Evolutionary conservation across 768 basidiomycete species (phyloP).

Genomic region (Lactarius pseudohatsudake): DNA sequence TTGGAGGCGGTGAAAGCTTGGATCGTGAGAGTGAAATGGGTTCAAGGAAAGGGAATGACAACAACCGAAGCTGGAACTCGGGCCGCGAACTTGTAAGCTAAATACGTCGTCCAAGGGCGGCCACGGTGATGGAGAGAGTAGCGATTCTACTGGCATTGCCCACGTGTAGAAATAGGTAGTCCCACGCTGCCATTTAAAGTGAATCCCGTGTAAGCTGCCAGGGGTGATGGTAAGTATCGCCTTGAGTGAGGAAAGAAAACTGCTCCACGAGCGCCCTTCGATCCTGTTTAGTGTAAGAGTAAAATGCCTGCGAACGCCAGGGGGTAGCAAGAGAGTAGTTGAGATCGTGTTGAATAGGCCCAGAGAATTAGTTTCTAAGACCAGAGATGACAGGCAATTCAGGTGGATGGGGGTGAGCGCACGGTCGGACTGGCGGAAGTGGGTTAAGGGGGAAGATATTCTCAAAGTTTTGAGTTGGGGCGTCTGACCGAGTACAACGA

Average conservation of each 20-base stretch:
- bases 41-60: not conserved
- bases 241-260: conserved; percentile 4
- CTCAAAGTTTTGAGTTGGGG: conserved; percentile 10
- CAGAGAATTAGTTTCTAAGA: conserved; percentile 10
- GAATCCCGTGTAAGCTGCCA: not conserved
- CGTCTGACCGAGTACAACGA: conserved; percentile 4
- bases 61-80: not conserved
- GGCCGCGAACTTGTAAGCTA: conserved; percentile 6
- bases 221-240: not conserved
- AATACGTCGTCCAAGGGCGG: conserved; percentile 9
- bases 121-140: not conserved
- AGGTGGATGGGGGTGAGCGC: not conserved
- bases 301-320: conserved; percentile 10
- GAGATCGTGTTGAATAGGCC: conserved; percentile 7
- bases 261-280: not conserved
- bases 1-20: conserved; percentile 14
- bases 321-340: not conserved
- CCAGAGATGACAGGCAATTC: not conserved
- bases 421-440: not conserved
- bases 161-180: conserved; percentile 3
- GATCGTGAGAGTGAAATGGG: not conserved
- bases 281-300: not conserved
- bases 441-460: not conserved
- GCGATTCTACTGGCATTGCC: conserved; percentile 1
- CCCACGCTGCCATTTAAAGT: conserved; percentile 9